Evolutionary conservation across 805 yeast species (phyloP).

Genomic region (Wickerhamomyces pijperi): DNA sequence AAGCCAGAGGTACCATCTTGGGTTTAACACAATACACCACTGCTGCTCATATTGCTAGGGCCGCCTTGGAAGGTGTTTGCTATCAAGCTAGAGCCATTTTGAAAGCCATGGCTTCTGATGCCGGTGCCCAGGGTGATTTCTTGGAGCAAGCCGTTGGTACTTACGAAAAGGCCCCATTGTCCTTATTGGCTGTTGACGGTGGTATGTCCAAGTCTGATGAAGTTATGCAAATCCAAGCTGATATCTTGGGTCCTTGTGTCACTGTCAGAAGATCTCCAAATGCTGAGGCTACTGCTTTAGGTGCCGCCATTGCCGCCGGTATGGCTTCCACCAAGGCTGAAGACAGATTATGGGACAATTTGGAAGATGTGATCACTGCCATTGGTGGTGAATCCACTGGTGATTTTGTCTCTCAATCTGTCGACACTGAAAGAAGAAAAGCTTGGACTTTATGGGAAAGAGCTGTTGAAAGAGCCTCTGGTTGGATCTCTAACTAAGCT

Average conservation of each 20-base stretch:
- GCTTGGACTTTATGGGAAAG: constrained; percentile 74
- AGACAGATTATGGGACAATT: constrained; percentile 62
- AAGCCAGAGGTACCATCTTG: constrained; percentile 84
- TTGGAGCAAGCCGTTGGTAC: constrained; percentile 36
- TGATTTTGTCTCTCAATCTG: constrained; percentile 29
- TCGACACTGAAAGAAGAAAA: constrained; percentile 47
- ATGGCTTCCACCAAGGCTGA: constrained; percentile 37
- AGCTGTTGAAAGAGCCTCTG: constrained; percentile 71
- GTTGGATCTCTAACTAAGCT: constrained; percentile 44
- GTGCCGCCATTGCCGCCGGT: constrained; percentile 95
- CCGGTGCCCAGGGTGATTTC: constrained; percentile 46
- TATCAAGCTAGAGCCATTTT: constrained; percentile 87
- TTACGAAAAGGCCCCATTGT: constrained; percentile 37
- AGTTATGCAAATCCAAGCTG: constrained; percentile 90
- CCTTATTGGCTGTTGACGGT: constrained; percentile 74
- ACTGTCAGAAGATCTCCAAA: constrained; percentile 71
- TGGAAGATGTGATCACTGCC: constrained; percentile 50
- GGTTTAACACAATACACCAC: constrained; percentile 90
- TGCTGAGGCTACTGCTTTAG: constrained; percentile 88
- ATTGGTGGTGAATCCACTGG: constrained; percentile 25
- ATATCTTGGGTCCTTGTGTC: constrained; percentile 79
- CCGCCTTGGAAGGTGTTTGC: constrained; percentile 92
- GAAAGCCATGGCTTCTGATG: constrained; percentile 81
- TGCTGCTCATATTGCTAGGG: constrained; percentile 86
- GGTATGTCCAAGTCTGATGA: constrained; percentile 90